phyloP scores from a whole-genome alignment of 108 stramenopile genomes.

The Craspedostauros australis region DNA sequence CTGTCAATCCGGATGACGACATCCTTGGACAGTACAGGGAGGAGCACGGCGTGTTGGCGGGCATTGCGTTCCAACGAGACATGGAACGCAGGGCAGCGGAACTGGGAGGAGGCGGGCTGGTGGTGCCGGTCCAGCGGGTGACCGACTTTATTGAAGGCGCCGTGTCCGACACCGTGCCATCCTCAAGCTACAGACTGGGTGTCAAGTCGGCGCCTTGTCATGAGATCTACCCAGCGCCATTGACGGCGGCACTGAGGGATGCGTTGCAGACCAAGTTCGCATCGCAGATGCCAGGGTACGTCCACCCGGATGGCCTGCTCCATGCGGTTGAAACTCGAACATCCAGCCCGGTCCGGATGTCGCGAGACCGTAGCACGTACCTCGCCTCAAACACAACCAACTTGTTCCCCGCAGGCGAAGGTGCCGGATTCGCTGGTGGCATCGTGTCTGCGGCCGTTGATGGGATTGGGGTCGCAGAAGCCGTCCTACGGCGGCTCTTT shows the following conservation, averaged over 20 bases:
- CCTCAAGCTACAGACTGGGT: conserved; percentile 88
- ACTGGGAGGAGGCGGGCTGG: conserved; percentile 78
- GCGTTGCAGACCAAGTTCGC: conserved; percentile 77
- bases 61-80: conserved; percentile 76
- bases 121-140: conserved; percentile 86
- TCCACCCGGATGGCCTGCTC: conserved; percentile 71
- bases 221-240: conserved; percentile 77
- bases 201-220: conserved; percentile 80
- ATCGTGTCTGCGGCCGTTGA: conserved; percentile 95
- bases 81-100: conserved; percentile 81
- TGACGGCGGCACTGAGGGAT: conserved; percentile 68
- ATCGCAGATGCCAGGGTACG: conserved; percentile 74
- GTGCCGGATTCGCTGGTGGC: conserved; percentile 96
- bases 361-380: conserved; percentile 58
- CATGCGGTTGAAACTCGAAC: conserved; percentile 96
- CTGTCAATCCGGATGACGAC: conserved; percentile 71
- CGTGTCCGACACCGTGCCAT: conserved; percentile 55
- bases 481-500: no score
- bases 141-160: conserved; percentile 75
- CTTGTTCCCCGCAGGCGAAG: conserved; percentile 90
- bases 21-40: conserved; percentile 62
- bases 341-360: conserved; percentile 78
- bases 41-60: conserved; percentile 60
- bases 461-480: conserved; percentile 80
- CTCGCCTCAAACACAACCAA: conserved; percentile 57